Percentiles rank a stretch among this genome's conserved stretches.
Evolutionary conservation across 164 flowering plant species (phyloP).

Genomic region (Aristolochia californica): DNA sequence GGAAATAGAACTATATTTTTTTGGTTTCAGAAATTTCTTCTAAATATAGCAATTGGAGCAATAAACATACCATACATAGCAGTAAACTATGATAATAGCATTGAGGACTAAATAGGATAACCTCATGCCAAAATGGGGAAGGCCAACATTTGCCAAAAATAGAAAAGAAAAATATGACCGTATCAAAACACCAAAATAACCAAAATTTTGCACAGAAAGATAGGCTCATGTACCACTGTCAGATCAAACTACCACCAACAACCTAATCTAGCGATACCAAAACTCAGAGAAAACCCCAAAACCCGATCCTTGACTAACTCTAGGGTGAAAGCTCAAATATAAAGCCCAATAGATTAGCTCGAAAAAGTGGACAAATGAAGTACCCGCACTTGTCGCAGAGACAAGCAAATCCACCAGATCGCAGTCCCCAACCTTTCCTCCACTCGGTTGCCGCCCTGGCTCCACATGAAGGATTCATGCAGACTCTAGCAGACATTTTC

Average conservation of each 20-base stretch:
- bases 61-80: too few species aligned
- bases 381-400: slow-evolving; percentile 80
- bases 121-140: not conserved
- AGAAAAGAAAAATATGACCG: not conserved
- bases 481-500: slow-evolving; percentile 36
- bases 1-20: too few species aligned
- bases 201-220: not conserved
- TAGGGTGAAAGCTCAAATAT: slow-evolving; percentile 2
- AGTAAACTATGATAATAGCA: too few species aligned
- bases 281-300: not conserved
- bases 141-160: not conserved
- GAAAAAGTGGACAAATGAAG: not conserved
- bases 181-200: not conserved
- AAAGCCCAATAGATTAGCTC: not conserved
- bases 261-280: not conserved
- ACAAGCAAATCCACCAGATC: slow-evolving; percentile 55
- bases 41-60: too few species aligned
- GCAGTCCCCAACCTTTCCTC: slow-evolving; percentile 59
- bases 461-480: slow-evolving; percentile 52
- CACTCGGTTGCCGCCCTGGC: slow-evolving; percentile 35
- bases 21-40: too few species aligned
- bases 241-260: not conserved
- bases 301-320: slow-evolving; percentile 3
- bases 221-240: not conserved
- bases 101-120: not conserved